A percentile compares a stretch with the other conserved stretches of the same genome.
Conservation (phyloP, 768 basidiomycete genomes). For the Suillus decipiens region DNA sequence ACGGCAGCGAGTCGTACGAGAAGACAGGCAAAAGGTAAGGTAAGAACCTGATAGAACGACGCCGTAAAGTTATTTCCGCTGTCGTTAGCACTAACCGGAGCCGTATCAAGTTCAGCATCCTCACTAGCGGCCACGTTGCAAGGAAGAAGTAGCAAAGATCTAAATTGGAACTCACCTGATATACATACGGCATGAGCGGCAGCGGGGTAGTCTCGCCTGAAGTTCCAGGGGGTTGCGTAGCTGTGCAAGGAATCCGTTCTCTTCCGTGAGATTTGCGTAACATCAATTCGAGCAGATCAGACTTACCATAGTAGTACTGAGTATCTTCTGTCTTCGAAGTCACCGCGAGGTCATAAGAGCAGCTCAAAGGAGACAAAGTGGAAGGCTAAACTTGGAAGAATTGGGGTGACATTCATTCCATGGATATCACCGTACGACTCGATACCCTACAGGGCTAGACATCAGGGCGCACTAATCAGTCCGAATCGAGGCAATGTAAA, state of each 20-base stretch:
- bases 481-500: background rate
- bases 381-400: constrained; percentile 44
- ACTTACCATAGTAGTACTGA: constrained; percentile 43
- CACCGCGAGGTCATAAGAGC: background rate
- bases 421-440: constrained; percentile 55
- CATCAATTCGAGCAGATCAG: background rate
- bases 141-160: constrained; percentile 1
- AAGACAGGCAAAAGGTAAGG: background rate
- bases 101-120: background rate
- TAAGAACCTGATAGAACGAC: constrained; percentile 44
- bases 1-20: constrained; percentile 9
- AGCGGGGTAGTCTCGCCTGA: constrained; percentile 45
- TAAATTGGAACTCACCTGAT: constrained; percentile 42
- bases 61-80: constrained; percentile 51
- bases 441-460: constrained; percentile 41
- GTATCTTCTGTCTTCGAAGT: constrained; percentile 53
- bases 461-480: background rate
- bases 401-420: constrained; percentile 46
- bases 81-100: constrained; percentile 49
- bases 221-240: constrained; percentile 61
- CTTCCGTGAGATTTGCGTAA: constrained; percentile 2
- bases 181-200: constrained; percentile 58
- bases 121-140: constrained; percentile 5
- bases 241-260: constrained; percentile 45
- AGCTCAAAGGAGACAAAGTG: background rate